A percentile compares a stretch with the other conserved stretches of the same genome.
Conservation (phyloP, 169 alveolate species). For the Theileria orientalis region DNA sequence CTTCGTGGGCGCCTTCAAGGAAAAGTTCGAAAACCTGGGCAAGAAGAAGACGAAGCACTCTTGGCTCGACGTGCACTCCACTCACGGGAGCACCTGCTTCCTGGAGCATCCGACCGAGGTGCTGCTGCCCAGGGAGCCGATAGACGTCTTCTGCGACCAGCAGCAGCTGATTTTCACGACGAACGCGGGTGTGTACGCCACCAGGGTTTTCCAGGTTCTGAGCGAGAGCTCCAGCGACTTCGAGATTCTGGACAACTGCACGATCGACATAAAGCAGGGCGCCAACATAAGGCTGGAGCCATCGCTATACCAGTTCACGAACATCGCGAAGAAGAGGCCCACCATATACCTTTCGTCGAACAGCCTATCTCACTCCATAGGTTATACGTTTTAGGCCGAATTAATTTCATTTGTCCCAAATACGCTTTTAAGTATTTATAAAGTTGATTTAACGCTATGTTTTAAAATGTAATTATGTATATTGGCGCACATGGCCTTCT, state of each 20-base stretch:
- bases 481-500: background rate
- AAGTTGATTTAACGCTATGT: background rate
- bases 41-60: conserved; percentile 32
- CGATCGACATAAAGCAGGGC: conserved; percentile 27
- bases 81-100: conserved; percentile 25
- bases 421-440: no score
- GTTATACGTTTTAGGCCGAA: conserved; percentile 17
- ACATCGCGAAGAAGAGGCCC: background rate
- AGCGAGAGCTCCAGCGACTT: conserved; percentile 14
- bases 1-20: conserved; percentile 56
- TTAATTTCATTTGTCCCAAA: background rate
- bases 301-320: conserved; percentile 53
- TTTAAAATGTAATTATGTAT: background rate
- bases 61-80: conserved; percentile 22
- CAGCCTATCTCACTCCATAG: conserved; percentile 53
- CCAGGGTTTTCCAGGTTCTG: conserved; percentile 26
- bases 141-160: conserved; percentile 39
- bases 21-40: conserved; percentile 45
- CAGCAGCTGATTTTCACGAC: conserved; percentile 45
- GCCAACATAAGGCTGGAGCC: conserved; percentile 44
- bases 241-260: conserved; percentile 27
- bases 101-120: conserved; percentile 30
- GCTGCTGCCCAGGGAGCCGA: conserved; percentile 11
- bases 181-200: conserved; percentile 32
- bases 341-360: conserved; percentile 42